These are phyloP conservation scores for Rhytidiadelphus loreus DNA, from an alignment of 225 moss, liverwort and hornwort genomes.

Conservation along the genomic window DNA sequence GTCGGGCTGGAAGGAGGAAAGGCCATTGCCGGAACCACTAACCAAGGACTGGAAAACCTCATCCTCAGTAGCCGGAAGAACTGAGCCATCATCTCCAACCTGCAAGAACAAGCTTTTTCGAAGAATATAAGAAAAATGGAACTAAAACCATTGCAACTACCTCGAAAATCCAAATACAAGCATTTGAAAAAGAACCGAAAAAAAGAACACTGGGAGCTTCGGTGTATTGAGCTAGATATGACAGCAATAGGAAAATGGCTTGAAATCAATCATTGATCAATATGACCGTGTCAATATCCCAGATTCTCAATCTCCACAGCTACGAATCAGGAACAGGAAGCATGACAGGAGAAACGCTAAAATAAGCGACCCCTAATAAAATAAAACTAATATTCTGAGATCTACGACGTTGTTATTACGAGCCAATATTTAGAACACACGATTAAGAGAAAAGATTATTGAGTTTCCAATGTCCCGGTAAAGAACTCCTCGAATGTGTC, in stretches of 20 bases:
- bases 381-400: not conserved
- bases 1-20: conserved; percentile 32
- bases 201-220: not conserved
- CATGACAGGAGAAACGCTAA: not conserved
- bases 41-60: conserved; percentile 45
- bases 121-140: not conserved
- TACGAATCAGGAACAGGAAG: not conserved
- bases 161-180: not conserved
- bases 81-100: conserved; percentile 77
- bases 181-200: not conserved
- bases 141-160: not conserved
- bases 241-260: not conserved
- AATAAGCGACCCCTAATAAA: not conserved
- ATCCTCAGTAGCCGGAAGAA: conserved; percentile 63
- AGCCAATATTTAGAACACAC: not conserved
- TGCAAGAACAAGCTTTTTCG: conserved; percentile 28
- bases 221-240: not conserved
- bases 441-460: not conserved
- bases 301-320: not conserved
- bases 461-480: not conserved
- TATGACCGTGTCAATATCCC: not conserved
- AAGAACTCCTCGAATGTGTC: not conserved
- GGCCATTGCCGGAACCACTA: conserved; percentile 39
- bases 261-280: not conserved
- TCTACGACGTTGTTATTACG: not conserved